Conservation (phyloP, 139 green algal species). For the Nannochloris sp. region DNA sequence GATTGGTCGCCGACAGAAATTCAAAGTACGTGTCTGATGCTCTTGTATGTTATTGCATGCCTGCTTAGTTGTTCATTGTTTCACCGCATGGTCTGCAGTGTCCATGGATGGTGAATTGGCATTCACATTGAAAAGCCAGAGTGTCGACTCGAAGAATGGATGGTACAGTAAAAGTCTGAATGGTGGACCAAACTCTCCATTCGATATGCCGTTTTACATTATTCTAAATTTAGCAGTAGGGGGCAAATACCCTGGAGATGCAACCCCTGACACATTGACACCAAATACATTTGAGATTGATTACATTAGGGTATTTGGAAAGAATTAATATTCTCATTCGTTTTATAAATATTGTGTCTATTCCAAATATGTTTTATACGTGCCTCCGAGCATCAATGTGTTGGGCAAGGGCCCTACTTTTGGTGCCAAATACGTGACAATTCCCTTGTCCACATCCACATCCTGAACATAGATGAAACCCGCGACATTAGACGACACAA, state of each 20-base stretch:
- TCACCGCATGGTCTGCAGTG: not conserved
- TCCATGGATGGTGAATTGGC: not conserved
- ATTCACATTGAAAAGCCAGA: constrained; percentile 1
- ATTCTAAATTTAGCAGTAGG: constrained; percentile 13
- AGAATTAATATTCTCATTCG: constrained; percentile 4
- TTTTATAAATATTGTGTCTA: constrained; percentile 13
- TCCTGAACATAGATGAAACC: constrained; percentile 78
- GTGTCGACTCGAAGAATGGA: not conserved
- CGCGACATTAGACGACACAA: constrained; percentile 64
- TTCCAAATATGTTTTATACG: constrained; percentile 56
- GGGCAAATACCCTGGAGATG: constrained; percentile 4
- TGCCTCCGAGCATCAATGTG: constrained; percentile 64
- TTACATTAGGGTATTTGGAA: constrained; percentile 16
- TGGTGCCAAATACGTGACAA: constrained; percentile 65
- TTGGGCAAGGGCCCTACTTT: constrained; percentile 58
- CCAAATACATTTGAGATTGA: constrained; percentile 4
- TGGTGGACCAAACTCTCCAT: constrained; percentile 6
- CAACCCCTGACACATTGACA: not conserved
- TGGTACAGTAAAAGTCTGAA: constrained; percentile 1
- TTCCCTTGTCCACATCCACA: constrained; percentile 54
- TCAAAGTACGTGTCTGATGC: constrained; percentile 10
- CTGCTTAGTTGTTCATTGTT: too few species aligned
- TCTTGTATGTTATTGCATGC: too few species aligned
- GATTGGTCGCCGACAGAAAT: constrained; percentile 14
- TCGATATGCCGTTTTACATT: constrained; percentile 15